Base-by-base conservation (phyloP, 208 protist species). In the Acanthamoeba healyi region DNA sequence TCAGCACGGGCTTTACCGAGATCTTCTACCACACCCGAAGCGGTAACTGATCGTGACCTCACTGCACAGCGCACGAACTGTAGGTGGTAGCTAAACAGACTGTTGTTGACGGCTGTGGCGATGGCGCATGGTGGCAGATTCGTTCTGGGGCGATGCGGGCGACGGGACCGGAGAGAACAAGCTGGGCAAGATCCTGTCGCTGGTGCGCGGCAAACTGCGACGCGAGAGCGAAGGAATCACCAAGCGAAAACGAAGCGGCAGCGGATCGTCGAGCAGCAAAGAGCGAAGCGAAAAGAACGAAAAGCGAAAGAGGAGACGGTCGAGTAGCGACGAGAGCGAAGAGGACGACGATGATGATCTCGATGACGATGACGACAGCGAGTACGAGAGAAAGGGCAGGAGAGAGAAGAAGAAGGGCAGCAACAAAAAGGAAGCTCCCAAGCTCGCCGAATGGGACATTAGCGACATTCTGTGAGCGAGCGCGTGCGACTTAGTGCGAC, bases 181-280 rank as follows among this genome's bases (percentile, higher is more conserved):
- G 87, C 49, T 93, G 63, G 87, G 87, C 38, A 93, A 93, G 42
- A 93, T 79, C 7, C 63, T 93, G 32, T 36, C n/a, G 22, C 40
- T 93, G 14, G 87, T 93, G 36, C 54, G 87, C 22, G 87, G 87
- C 44, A 93, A 93, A 34, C 63, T 93, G 87, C 38, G 87, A 26
- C 58, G 87, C n/a, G 87, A 93, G 87, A n/a, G 32, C 38, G 87
- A 93, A 1, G 87, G 61, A 6, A 81, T 77, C 38, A 93, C 42
- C 32, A 93, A 93, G 87, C 87, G 63, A 10, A 90, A 65, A 29
- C 82, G 82, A 24, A 67, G 58, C 34, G 32, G n/a, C 36, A 56
- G 82, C 79, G 32, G 34, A 17, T 46, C 22, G n/a, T n/a, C n/a
- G 72, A 29, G 26, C 40, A 42, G 72, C 36, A 82, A 42, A 82